These are phyloP conservation scores for Claviceps sp. DNA, from an alignment of 2,329 filamentous ascomycete species.

Conservation along the genomic window DNA sequence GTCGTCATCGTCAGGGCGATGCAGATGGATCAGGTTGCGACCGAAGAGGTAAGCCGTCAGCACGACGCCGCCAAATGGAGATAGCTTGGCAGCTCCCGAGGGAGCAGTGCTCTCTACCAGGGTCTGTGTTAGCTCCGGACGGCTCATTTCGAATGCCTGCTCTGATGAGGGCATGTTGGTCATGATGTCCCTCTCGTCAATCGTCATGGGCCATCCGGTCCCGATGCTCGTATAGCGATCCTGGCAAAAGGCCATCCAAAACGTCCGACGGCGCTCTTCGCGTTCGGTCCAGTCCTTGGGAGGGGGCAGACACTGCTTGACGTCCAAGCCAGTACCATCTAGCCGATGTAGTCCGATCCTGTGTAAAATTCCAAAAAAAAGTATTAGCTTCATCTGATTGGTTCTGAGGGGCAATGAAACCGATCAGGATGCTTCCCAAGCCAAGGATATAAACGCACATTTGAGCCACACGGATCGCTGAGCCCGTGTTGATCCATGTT, in stretches of 20 bases:
- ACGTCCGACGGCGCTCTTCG: slow-evolving; percentile 82
- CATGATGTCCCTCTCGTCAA: slow-evolving; percentile 84
- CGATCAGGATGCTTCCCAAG: not conserved
- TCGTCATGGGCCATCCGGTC: slow-evolving; percentile 90
- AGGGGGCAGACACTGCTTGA: slow-evolving; percentile 80
- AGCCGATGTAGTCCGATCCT: slow-evolving; percentile 89
- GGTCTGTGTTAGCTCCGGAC: slow-evolving; percentile 56
- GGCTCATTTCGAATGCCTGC: slow-evolving; percentile 71
- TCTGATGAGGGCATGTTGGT: slow-evolving; percentile 77
- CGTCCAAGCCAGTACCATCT: slow-evolving; percentile 70
- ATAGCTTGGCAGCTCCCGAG: slow-evolving; percentile 59
- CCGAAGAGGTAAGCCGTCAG: slow-evolving; percentile 85
- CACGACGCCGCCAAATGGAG: slow-evolving; percentile 66
- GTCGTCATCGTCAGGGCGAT: slow-evolving; percentile 71
- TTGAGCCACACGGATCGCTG: slow-evolving; percentile 65
- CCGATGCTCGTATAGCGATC: slow-evolving; percentile 93
- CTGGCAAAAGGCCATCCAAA: slow-evolving; percentile 86
- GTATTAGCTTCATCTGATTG: too few relatives aligned
- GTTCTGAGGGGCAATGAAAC: slow-evolving; percentile 9
- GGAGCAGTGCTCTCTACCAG: slow-evolving; percentile 58
- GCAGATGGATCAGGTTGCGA: slow-evolving; percentile 79
- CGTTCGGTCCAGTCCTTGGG: slow-evolving; percentile 87
- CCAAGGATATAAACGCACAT: slow-evolving; percentile 43
- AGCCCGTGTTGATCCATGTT: slow-evolving; percentile 85
- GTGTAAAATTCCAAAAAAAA: too few relatives aligned